Base-by-base conservation (phyloP, 257 asterid genomes). In the Handroanthus guayacan region DNA sequence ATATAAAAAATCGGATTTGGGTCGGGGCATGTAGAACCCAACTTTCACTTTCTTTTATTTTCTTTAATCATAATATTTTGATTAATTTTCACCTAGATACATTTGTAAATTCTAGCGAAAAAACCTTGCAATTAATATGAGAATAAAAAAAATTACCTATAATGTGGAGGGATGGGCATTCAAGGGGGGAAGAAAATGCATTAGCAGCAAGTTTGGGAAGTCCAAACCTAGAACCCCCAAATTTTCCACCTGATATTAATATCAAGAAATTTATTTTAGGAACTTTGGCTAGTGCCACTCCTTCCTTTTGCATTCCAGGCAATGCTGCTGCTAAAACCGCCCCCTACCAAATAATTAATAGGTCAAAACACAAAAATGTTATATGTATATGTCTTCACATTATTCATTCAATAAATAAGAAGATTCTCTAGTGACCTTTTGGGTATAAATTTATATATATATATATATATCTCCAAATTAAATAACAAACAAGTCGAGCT, bases 271-370 rank as follows among this genome's bases (percentile, higher is more conserved):
- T 85, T 62, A 82, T 75, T 5, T 75, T 68, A 36, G 79, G 82
- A 31, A 78, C 85, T 80, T 78, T 85, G 41, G 70, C 68, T 3
- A 85, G 72, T 48, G 87, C 87, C 54, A 80, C 85, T 47, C 80
- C 80, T 25, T 85, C 82, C 63, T 71, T 74, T 60, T 82, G 89
- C 80, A 82, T 82, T 12, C 87, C 87, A 16, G 87, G 87, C 31
- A 85, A 50, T 18, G 80, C 76, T 52, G 86, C 79, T 50, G 81
- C 78, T 74, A 77, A 77, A 67, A 74, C 0, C 5, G 74, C 84
- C 1, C 89, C 89, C 86, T 85, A 45, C 51, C 58, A 45, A 25
- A 52, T 10, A 38, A 67, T 25, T 25, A 61, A 25, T 3, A 6
- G 47, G 47, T 5, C 1, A 57, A n/a, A 56, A 5, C 4, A n/a